These are phyloP conservation scores for Hypoxylon fragiforme DNA, from an alignment of 495 filamentous ascomycete genomes.

Conservation along the genomic window DNA sequence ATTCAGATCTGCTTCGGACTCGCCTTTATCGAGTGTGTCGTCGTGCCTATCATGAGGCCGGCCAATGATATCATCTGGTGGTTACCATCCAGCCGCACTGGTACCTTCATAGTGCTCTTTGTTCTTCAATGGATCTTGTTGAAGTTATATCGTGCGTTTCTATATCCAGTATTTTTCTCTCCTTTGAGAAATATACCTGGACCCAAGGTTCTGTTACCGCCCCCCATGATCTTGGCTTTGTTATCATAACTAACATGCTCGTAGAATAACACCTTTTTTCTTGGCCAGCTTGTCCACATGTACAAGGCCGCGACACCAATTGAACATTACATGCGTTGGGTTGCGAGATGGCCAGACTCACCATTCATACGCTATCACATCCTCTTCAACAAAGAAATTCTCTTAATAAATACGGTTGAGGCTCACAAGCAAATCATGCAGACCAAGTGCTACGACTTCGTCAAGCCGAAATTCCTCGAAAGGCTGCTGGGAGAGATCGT, in stretches of 20 bases:
- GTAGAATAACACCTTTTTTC: constrained; percentile 20
- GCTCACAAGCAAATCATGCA: constrained; percentile 37
- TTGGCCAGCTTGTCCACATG: constrained; percentile 24
- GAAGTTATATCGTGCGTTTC: constrained; percentile 29
- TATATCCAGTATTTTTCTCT: constrained; percentile 31
- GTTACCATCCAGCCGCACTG: neutral
- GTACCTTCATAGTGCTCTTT: constrained; percentile 6
- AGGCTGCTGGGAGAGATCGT: constrained; percentile 31
- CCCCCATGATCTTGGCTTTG: no score
- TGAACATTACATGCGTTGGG: constrained; percentile 23
- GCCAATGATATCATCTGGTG: neutral
- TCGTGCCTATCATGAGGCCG: neutral
- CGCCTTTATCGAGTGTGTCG: neutral
- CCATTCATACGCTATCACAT: constrained; percentile 34
- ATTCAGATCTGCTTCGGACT: constrained; percentile 5
- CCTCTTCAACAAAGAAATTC: constrained; percentile 29
- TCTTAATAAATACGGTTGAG: constrained; percentile 35
- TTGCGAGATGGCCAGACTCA: constrained; percentile 20
- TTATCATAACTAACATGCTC: neutral
- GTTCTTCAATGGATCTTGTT: constrained; percentile 13
- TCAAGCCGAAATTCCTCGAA: constrained; percentile 31
- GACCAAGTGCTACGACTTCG: constrained; percentile 36
- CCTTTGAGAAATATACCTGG: constrained; percentile 29
- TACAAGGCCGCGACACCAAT: constrained; percentile 19
- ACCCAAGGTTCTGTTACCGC: constrained; percentile 15